Evolutionary conservation across 2,329 filamentous ascomycete species (phyloP).

Genomic region (Lasiodiplodia hormozganensis): DNA sequence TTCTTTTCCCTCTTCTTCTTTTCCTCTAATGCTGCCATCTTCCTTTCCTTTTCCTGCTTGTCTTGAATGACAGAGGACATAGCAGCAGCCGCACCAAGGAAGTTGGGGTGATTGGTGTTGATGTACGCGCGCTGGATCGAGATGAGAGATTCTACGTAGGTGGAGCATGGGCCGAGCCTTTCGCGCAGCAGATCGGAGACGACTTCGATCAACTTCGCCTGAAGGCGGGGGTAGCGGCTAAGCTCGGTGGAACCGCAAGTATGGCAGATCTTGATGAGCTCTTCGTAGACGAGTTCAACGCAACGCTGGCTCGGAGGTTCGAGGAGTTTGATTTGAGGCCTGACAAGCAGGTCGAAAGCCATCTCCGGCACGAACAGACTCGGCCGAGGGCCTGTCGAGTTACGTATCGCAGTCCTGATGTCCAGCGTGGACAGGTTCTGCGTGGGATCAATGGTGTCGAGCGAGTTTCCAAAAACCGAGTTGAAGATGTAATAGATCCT

Average conservation of each 20-base stretch:
- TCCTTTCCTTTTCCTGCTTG: conserved; percentile 93
- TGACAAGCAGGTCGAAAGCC: conserved; percentile 95
- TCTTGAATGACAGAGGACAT: conserved; percentile 97
- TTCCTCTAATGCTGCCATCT: conserved; percentile 72
- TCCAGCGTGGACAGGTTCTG: conserved; percentile 93
- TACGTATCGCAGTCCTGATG: conserved; percentile 95
- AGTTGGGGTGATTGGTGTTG: conserved; percentile 99
- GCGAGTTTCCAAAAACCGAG: conserved; percentile 94
- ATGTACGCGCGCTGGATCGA: conserved; percentile 98
- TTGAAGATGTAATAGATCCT: conserved; percentile 99
- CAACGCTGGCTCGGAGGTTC: conserved; percentile 95
- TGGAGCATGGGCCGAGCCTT: conserved; percentile 84
- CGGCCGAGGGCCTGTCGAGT: conserved; percentile 93
- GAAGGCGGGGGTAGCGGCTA: conserved; percentile 86
- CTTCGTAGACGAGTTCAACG: conserved; percentile 97
- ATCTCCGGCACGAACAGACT: conserved; percentile 97
- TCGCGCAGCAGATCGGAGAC: conserved; percentile 95
- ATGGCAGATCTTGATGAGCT: conserved; percentile 99
- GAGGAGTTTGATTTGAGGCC: conserved; percentile 96
- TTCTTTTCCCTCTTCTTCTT: conserved; percentile 83
- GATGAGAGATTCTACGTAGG: conserved; percentile 94
- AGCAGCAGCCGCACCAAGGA: conserved; percentile 92
- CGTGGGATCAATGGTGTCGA: conserved; percentile 95
- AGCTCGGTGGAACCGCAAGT: conserved; percentile 96
- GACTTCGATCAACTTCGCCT: conserved; percentile 97